These are phyloP conservation scores for Maudiozyma saulgeensis DNA, from an alignment of 805 yeast genomes.

Conservation along the genomic window DNA sequence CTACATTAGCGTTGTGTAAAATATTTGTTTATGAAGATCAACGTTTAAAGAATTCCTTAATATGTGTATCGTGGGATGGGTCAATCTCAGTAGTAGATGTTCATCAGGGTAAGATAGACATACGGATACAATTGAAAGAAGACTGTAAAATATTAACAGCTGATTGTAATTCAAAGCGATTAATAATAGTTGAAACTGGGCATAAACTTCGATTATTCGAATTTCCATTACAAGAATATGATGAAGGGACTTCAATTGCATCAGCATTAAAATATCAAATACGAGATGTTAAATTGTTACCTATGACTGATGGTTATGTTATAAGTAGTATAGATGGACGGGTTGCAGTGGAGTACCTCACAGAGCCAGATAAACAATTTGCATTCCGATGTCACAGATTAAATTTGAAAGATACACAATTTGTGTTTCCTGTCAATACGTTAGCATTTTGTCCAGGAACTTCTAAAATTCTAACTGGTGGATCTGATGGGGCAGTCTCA, in stretches of 20 bases:
- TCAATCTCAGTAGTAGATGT: constrained; percentile 40
- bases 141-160: constrained; percentile 37
- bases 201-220: constrained; percentile 34
- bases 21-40: constrained; percentile 1
- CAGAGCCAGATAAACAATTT: constrained; percentile 42
- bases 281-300: constrained; percentile 44
- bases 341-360: constrained; percentile 62
- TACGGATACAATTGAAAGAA: constrained; percentile 5
- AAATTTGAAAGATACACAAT: constrained; percentile 36
- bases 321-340: constrained; percentile 75
- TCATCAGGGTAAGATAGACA: constrained; percentile 14
- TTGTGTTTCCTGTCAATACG: constrained; percentile 69
- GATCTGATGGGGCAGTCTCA: constrained; percentile 81
- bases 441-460: constrained; percentile 67
- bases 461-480: constrained; percentile 80
- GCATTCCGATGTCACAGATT: constrained; percentile 78
- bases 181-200: constrained; percentile 47
- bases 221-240: constrained; percentile 8
- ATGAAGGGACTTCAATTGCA: constrained; percentile 28
- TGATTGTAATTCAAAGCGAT: constrained; percentile 40
- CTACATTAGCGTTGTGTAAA: constrained; percentile 34
- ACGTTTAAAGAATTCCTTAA: constrained; percentile 24
- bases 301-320: constrained; percentile 48
- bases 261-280: constrained; percentile 62
- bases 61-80: constrained; percentile 59